Evolutionary conservation across 169 alveolate species (phyloP).

Genomic region (Cardiosporidium cionae): DNA sequence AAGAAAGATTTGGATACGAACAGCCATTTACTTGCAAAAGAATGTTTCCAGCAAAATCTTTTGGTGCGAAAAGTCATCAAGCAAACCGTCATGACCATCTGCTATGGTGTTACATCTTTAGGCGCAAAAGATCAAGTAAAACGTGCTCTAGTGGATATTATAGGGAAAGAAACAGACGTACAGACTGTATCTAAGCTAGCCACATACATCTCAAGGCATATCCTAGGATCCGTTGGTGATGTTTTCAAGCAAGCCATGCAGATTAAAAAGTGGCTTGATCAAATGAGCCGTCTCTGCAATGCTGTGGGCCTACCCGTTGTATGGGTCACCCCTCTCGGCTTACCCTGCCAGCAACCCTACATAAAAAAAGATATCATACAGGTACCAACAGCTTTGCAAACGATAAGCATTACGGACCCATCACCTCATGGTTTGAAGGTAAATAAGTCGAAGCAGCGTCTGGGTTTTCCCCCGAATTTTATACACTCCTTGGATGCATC

Average conservation of each 20-base stretch:
- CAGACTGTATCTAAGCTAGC: constrained; percentile 36
- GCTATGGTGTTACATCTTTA: constrained; percentile 93
- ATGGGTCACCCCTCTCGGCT: constrained; percentile 89
- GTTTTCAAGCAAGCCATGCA: constrained; percentile 85
- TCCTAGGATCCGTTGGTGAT: constrained; percentile 82
- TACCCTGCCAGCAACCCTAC: constrained; percentile 91
- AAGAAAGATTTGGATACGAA: neutral
- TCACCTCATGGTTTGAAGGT: constrained; percentile 9
- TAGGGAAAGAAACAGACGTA: constrained; percentile 34
- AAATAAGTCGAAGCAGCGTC: constrained; percentile 66
- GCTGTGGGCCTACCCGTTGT: constrained; percentile 79
- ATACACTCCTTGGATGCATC: constrained; percentile 92
- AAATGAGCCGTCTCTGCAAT: constrained; percentile 78
- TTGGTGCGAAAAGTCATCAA: constrained; percentile 85
- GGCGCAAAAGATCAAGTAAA: constrained; percentile 63
- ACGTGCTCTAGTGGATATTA: constrained; percentile 59
- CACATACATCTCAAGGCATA: constrained; percentile 72
- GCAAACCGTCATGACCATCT: constrained; percentile 97
- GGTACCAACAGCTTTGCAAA: constrained; percentile 71
- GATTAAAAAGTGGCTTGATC: constrained; percentile 87
- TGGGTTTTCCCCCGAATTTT: constrained; percentile 94
- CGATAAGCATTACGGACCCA: constrained; percentile 53
- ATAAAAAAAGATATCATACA: constrained; percentile 56
- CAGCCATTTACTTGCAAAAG: neutral
- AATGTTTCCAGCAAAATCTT: constrained; percentile 21